Base-by-base conservation (phyloP, 2,329 filamentous ascomycete genomes). In the Dryadomyces quercivorus region DNA sequence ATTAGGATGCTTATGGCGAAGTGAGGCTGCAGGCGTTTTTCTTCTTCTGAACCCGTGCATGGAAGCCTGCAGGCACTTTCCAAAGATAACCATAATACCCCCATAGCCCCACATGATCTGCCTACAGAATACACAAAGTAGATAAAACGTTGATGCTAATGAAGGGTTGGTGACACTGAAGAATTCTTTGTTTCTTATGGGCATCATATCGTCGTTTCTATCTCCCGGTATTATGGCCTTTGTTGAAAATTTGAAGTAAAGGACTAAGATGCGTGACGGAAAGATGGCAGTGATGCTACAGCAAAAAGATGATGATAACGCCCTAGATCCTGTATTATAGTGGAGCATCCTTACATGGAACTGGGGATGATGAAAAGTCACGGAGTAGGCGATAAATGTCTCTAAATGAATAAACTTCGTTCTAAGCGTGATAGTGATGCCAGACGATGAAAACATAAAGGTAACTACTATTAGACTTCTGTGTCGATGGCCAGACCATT, bases 391-490 rank as follows among this genome's bases (percentile, higher is more conserved):
- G 26, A 54, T 31, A 40, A 57, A 82, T n/a, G n/a, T n/a, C n/a
- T n/a, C n/a, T n/a, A n/a, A n/a, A n/a, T n/a, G n/a, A n/a, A n/a
- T n/a, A n/a, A n/a, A n/a, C n/a, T n/a, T n/a, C n/a, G n/a, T n/a
- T n/a, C n/a, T n/a, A n/a, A n/a, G n/a, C n/a, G n/a, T n/a, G n/a
- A n/a, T n/a, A n/a, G 57, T 78, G 74, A 72, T 47, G 77, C 70
- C 7, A 78, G 63, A 26, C 77, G 61, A 5, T 72, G 72, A 0
- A 73, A 74, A 75, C 76, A 22, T 75, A n/a, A n/a, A n/a, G n/a
- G n/a, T n/a, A n/a, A n/a, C n/a, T n/a, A n/a, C n/a, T n/a, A n/a
- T n/a, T n/a, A n/a, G n/a, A n/a, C n/a, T n/a, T n/a, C n/a, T n/a
- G n/a, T n/a, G n/a, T n/a, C n/a, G n/a, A n/a, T n/a, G n/a, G n/a